Conservation (phyloP, 1,139 yeast genomes). For the Saccharomyces hybrid region DNA sequence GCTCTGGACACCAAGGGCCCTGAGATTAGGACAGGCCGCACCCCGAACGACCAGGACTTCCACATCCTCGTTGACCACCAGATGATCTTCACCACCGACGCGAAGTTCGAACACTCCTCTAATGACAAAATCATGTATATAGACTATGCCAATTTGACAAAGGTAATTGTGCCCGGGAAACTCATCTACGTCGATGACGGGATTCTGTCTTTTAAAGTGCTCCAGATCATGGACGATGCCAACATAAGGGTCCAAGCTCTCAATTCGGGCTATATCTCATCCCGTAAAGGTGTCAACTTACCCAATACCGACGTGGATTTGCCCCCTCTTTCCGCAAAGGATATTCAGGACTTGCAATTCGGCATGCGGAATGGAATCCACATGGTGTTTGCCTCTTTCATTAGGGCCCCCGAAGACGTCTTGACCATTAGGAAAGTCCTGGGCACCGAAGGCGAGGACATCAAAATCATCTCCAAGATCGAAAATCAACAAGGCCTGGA, state of each 20-base stretch:
- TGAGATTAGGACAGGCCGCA: slow-evolving; percentile 97
- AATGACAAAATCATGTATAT: slow-evolving; percentile 78
- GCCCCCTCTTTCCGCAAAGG: slow-evolving; percentile 97
- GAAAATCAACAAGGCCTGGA: slow-evolving; percentile 99
- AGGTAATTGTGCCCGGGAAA: slow-evolving; percentile 80
- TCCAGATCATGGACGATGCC: slow-evolving; percentile 67
- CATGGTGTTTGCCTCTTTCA: slow-evolving; percentile 97
- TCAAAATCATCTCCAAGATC: slow-evolving; percentile 93
- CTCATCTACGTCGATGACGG: slow-evolving; percentile 96
- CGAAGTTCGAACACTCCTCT: slow-evolving; percentile 58
- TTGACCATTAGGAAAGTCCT: slow-evolving; percentile 83
- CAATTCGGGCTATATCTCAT: slow-evolving; percentile 90
- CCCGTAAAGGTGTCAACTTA: slow-evolving; percentile 98
- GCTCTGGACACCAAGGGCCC: slow-evolving; percentile 99
- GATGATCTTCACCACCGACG: slow-evolving; percentile 91
- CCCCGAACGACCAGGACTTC: slow-evolving; percentile 67
- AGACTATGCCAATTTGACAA: slow-evolving; percentile 94
- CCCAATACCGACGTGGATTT: slow-evolving; percentile 98
- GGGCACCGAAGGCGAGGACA: slow-evolving; percentile 94
- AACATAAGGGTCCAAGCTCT: slow-evolving; percentile 81
- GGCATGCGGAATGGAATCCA: slow-evolving; percentile 97
- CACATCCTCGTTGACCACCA: slow-evolving; percentile 80
- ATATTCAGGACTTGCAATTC: slow-evolving; percentile 77
- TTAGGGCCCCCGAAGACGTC: slow-evolving; percentile 89
- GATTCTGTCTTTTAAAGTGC: slow-evolving; percentile 88